phyloP scores from a whole-genome alignment of 305 asterid species.

The Coffea humblotiana region DNA sequence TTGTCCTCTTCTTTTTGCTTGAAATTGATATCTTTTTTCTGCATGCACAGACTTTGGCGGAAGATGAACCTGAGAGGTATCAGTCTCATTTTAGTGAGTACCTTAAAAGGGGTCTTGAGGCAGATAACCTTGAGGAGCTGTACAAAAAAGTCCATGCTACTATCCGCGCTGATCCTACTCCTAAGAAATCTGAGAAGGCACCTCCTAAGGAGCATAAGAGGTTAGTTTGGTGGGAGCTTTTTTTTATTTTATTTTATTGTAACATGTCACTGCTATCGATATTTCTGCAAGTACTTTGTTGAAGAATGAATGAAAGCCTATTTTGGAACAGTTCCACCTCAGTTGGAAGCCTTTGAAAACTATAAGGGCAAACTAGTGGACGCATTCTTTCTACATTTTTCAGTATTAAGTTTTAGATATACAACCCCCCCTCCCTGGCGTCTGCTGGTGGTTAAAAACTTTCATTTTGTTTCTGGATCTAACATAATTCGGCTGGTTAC shows the following conservation, averaged over 20 bases:
- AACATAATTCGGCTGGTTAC: not conserved
- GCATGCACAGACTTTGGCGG: conserved; percentile 44
- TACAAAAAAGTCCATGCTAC: conserved; percentile 82
- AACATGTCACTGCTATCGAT: not conserved
- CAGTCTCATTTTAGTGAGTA: conserved; percentile 60
- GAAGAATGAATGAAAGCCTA: not conserved
- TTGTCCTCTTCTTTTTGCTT: not conserved
- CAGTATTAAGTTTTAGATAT: not conserved
- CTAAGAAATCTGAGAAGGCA: conserved; percentile 52
- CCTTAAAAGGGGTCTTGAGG: conserved; percentile 50
- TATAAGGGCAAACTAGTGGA: not conserved
- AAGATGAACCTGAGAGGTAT: conserved; percentile 76
- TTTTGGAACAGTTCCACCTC: not conserved
- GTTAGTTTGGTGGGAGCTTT: conserved; percentile 23
- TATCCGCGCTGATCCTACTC: conserved; percentile 60
- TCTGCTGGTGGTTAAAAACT: no score
- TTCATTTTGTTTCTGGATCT: not conserved
- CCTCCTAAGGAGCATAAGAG: conserved; percentile 74
- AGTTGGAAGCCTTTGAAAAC: no score
- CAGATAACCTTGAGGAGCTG: conserved; percentile 58
- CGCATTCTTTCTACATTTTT: not conserved
- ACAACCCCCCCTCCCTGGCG: no score
- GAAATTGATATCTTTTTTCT: not conserved
- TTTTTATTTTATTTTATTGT: not conserved
- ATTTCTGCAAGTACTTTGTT: not conserved